phyloP scores from a whole-genome alignment of 345 rosid species.

The Microcos paniculata region DNA sequence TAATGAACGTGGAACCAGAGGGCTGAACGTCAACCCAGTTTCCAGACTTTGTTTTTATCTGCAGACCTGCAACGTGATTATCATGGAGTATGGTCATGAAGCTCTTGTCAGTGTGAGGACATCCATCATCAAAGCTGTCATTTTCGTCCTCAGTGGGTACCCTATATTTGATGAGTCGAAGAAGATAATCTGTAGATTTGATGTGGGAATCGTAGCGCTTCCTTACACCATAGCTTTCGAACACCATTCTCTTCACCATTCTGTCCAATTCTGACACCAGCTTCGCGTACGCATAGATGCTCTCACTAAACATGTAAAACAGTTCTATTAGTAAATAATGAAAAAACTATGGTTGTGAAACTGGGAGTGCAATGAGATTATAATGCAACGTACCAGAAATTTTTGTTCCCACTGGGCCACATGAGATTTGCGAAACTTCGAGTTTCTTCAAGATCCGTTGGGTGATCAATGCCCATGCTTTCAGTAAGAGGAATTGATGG shows the following conservation, averaged over 20 bases:
- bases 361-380: background rate
- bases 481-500: conserved; percentile 45
- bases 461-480: conserved; percentile 44
- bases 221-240: conserved; percentile 49
- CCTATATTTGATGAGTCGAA: conserved; percentile 50
- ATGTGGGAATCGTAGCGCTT: conserved; percentile 33
- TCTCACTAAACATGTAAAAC: conserved; percentile 9
- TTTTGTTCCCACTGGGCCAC: conserved; percentile 51
- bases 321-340: background rate
- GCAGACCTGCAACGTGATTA: conserved; percentile 49
- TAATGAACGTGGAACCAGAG: conserved; percentile 41
- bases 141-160: conserved; percentile 34
- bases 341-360: no score
- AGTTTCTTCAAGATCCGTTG: conserved; percentile 28
- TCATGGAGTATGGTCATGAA: conserved; percentile 61
- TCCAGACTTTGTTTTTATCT: conserved; percentile 44
- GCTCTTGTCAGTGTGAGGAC: conserved; percentile 60
- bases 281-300: conserved; percentile 14
- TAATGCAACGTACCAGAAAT: conserved; percentile 39
- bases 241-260: conserved; percentile 47
- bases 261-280: conserved; percentile 41
- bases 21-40: conserved; percentile 48
- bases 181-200: conserved; percentile 33
- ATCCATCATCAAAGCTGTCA: conserved; percentile 18
- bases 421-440: conserved; percentile 39